Conservation (phyloP, 345 rosid species). For the Bruguiera gymnorhiza region DNA sequence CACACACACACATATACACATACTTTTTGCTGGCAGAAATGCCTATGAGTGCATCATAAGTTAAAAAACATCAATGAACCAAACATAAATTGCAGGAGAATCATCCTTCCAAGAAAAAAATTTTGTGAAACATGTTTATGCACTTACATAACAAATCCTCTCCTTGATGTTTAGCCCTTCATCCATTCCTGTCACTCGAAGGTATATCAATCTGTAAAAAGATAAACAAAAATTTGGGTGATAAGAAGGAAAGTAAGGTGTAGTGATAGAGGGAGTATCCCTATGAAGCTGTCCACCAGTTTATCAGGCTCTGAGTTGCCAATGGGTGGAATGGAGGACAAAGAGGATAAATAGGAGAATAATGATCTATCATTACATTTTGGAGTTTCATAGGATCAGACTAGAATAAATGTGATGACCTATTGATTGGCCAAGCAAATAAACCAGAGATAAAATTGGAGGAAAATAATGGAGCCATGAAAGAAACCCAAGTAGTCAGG, state of each 20-base stretch:
- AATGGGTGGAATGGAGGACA: no score
- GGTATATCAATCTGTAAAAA: conserved; percentile 67
- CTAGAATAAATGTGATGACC: no score
- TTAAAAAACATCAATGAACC: neutral
- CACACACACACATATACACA: no score
- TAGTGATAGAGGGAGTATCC: neutral
- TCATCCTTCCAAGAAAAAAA: neutral
- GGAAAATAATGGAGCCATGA: neutral
- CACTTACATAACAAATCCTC: conserved; percentile 75
- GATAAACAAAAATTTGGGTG: conserved; percentile 13
- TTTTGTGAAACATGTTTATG: neutral
- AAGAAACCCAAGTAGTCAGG: no score
- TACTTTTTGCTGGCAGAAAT: no score
- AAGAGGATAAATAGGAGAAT: no score
- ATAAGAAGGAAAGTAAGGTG: neutral
- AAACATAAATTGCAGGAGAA: neutral
- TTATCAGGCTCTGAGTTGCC: no score
- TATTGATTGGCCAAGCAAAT: no score
- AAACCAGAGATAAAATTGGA: conserved; percentile 1
- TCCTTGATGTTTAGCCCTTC: conserved; percentile 83
- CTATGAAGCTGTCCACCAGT: no score
- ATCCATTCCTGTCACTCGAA: conserved; percentile 93
- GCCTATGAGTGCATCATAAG: neutral
- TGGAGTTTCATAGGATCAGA: no score
- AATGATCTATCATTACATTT: no score